Evolutionary conservation across 768 basidiomycete species (phyloP).

Genomic region (Termitomyces sp.): DNA sequence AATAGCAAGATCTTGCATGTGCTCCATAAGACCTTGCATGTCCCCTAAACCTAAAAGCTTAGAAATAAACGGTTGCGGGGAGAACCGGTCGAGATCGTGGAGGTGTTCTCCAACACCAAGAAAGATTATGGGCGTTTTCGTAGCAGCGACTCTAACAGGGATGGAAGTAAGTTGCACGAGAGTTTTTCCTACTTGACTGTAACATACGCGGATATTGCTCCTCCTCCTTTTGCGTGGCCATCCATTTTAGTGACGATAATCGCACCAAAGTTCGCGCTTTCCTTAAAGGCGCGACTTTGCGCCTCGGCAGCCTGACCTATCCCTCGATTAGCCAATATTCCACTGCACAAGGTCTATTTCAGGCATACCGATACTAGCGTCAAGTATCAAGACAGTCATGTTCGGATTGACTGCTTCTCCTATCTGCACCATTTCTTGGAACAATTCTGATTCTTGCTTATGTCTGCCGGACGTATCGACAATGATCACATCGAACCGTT

Average conservation of each 20-base stretch:
- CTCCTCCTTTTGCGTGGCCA: slow-evolving; percentile 98
- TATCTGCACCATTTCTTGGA: slow-evolving; percentile 98
- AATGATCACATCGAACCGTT: slow-evolving; percentile 96
- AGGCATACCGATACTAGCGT: slow-evolving; percentile 87
- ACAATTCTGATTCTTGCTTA: slow-evolving; percentile 94
- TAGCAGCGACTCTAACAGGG: slow-evolving; percentile 83
- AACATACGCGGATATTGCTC: slow-evolving; percentile 96
- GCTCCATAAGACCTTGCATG: slow-evolving; percentile 95
- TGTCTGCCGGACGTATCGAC: slow-evolving; percentile 98
- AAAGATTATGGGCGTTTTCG: slow-evolving; percentile 98
- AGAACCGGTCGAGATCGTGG: slow-evolving; percentile 93
- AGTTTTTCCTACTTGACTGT: not conserved
- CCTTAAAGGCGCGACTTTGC: slow-evolving; percentile 95
- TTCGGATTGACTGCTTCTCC: slow-evolving; percentile 89
- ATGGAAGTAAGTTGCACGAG: not conserved
- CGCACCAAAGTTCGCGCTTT: slow-evolving; percentile 94
- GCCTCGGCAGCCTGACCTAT: slow-evolving; percentile 95
- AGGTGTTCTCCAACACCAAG: slow-evolving; percentile 97
- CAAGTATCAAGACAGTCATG: slow-evolving; percentile 93
- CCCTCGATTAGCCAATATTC: slow-evolving; percentile 3
- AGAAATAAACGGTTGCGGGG: slow-evolving; percentile 95
- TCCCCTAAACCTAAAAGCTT: slow-evolving; percentile 95
- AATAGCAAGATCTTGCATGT: slow-evolving; percentile 93
- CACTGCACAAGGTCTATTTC: not conserved
- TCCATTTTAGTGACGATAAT: slow-evolving; percentile 99